Percentiles rank a stretch among this genome's conserved stretches.
phyloP scores from a whole-genome alignment of 1,284 basidiomycete genomes.

The Bondarzewia mesenterica region DNA sequence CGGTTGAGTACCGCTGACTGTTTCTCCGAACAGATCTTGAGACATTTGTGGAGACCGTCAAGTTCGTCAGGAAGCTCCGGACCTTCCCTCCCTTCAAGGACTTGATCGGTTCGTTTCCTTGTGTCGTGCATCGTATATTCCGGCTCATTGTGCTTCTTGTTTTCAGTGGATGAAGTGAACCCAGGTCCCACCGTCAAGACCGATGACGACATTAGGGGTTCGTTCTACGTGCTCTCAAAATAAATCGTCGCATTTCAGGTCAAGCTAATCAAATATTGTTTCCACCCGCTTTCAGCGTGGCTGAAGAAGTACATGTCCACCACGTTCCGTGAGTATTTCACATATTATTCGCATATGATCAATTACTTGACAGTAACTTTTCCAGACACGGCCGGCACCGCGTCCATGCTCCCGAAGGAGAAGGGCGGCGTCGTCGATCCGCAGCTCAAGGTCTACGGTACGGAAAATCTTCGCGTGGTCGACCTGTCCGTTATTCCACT shows the following conservation, averaged over 20 bases:
- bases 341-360: neutral
- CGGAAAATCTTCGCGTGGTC: slow-evolving; percentile 42
- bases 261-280: neutral
- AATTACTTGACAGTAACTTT: neutral
- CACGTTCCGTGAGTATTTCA: neutral
- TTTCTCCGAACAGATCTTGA: slow-evolving; percentile 26
- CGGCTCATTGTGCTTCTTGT: neutral
- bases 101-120: slow-evolving; percentile 15
- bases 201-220: slow-evolving; percentile 1
- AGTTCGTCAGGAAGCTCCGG: slow-evolving; percentile 37
- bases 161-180: slow-evolving; percentile 23
- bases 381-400: slow-evolving; percentile 31
- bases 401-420: slow-evolving; percentile 53
- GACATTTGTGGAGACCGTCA: slow-evolving; percentile 34
- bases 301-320: slow-evolving; percentile 2
- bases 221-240: no score
- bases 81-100: slow-evolving; percentile 35
- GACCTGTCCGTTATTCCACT: slow-evolving; percentile 39
- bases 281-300: neutral
- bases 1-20: no score
- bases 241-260: neutral
- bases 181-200: slow-evolving; percentile 26
- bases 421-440: slow-evolving; percentile 51
- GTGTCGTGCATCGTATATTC: neutral
- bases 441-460: slow-evolving; percentile 38